A percentile compares a stretch with the other conserved stretches of the same genome.
Evolutionary conservation across 2,329 filamentous ascomycete species (phyloP).

Genomic region (Alternaria brassicae): DNA sequence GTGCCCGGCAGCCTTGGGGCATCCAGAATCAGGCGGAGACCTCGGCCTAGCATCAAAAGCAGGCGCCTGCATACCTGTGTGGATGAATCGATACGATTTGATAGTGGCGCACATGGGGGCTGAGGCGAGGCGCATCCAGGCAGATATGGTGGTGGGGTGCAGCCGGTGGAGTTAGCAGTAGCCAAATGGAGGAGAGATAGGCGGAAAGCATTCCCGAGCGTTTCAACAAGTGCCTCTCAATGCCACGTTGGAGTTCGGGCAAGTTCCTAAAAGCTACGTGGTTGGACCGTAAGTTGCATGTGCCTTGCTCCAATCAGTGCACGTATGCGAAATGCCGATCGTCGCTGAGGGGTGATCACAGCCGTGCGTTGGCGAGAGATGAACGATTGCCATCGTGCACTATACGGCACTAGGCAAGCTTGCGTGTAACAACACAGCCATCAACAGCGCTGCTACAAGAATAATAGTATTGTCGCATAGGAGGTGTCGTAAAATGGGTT

Average conservation of each 20-base stretch:
- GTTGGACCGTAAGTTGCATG: neutral
- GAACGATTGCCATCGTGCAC: neutral
- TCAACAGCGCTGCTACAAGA: neutral
- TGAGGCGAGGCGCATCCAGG: neutral
- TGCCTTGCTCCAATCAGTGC: neutral
- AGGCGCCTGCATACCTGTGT: neutral
- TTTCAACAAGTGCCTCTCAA: neutral
- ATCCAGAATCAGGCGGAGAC: neutral
- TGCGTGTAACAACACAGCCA: neutral
- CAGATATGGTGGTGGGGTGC: neutral
- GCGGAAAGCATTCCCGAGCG: neutral
- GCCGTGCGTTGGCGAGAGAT: neutral
- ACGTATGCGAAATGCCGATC: neutral
- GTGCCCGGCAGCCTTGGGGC: neutral
- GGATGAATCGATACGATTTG: neutral
- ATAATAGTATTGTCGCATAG: slow-evolving; percentile 1
- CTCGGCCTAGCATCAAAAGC: neutral
- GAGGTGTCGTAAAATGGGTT: neutral
- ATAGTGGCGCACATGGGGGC: neutral
- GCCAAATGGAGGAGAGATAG: neutral
- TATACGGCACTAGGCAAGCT: neutral
- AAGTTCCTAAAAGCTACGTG: neutral
- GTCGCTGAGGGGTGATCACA: neutral
- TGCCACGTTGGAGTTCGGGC: neutral
- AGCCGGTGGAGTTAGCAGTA: neutral